Percentiles rank a stretch among this genome's conserved stretches.
These are phyloP conservation scores for Erodium moschatum DNA, from an alignment of 441 rosid species.

Conservation along the genomic window DNA sequence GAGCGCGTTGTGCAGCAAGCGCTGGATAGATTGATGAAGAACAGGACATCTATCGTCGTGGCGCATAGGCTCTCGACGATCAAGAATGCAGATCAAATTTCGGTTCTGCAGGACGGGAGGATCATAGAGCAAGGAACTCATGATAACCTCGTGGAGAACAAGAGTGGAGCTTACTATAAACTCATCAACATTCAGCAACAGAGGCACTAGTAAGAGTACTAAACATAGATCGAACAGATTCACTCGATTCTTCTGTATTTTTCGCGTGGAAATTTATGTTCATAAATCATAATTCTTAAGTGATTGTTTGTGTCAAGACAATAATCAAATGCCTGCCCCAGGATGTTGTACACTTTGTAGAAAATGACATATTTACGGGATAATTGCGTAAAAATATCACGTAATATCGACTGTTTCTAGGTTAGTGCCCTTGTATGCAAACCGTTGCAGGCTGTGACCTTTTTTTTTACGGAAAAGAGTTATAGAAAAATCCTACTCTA, in stretches of 20 bases:
- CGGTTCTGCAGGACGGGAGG: conserved; percentile 87
- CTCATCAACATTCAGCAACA: conserved; percentile 55
- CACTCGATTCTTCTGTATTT: neutral
- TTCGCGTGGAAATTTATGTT: neutral
- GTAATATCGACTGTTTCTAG: too few relatives aligned
- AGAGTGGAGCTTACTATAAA: conserved; percentile 70
- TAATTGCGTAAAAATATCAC: too few relatives aligned
- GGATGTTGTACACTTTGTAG: too few relatives aligned
- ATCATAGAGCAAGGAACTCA: conserved; percentile 96
- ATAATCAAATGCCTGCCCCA: too few relatives aligned
- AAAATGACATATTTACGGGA: too few relatives aligned
- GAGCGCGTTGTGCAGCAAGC: conserved; percentile 96
- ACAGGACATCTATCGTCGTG: conserved; percentile 76
- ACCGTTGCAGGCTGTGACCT: too few relatives aligned
- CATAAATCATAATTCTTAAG: neutral
- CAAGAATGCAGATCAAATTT: conserved; percentile 76
- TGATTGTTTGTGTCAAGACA: neutral
- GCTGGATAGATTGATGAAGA: conserved; percentile 77
- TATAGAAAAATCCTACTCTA: too few relatives aligned
- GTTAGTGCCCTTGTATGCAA: too few relatives aligned
- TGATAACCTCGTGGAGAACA: conserved; percentile 42
- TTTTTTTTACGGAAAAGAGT: too few relatives aligned
- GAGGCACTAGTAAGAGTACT: conserved; percentile 15
- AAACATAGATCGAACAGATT: neutral
- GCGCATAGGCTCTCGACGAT: conserved; percentile 89